A percentile compares a stretch with the other conserved stretches of the same genome.
phyloP scores from a whole-genome alignment of 805 yeast genomes.

The Cyberlindnera suaveolens region DNA sequence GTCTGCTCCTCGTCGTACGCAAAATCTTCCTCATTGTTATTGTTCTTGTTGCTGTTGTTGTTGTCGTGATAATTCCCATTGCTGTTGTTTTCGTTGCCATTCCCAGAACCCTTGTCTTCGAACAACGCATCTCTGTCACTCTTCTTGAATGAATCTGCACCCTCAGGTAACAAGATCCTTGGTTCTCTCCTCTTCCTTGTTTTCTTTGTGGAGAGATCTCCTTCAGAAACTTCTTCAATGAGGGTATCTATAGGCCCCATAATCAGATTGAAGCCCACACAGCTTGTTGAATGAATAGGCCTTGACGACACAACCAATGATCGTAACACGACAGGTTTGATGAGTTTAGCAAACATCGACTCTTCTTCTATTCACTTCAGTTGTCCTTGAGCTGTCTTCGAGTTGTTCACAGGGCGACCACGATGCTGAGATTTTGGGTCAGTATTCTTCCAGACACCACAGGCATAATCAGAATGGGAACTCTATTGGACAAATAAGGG shows the following conservation, averaged over 20 bases:
- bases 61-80: constrained; percentile 4
- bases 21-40: constrained; percentile 8
- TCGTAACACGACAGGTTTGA: too few species aligned
- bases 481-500: too few species aligned
- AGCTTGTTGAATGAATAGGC: not conserved
- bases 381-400: too few species aligned
- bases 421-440: too few species aligned
- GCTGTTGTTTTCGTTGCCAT: not conserved
- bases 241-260: constrained; percentile 18
- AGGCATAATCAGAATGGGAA: too few species aligned
- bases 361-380: too few species aligned
- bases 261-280: constrained; percentile 16
- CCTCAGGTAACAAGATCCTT: constrained; percentile 18
- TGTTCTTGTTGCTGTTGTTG: constrained; percentile 5
- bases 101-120: not conserved
- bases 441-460: too few species aligned
- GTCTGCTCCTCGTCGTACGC: constrained; percentile 11
- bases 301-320: not conserved
- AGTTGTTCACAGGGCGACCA: too few species aligned
- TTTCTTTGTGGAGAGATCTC: constrained; percentile 8
- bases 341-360: too few species aligned
- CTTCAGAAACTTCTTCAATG: constrained; percentile 19
- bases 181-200: constrained; percentile 9
- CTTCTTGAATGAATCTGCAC: constrained; percentile 15
- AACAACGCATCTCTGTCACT: constrained; percentile 2